These are phyloP conservation scores for Gossypium aridum DNA, from an alignment of 441 rosid genomes.

Conservation along the genomic window DNA sequence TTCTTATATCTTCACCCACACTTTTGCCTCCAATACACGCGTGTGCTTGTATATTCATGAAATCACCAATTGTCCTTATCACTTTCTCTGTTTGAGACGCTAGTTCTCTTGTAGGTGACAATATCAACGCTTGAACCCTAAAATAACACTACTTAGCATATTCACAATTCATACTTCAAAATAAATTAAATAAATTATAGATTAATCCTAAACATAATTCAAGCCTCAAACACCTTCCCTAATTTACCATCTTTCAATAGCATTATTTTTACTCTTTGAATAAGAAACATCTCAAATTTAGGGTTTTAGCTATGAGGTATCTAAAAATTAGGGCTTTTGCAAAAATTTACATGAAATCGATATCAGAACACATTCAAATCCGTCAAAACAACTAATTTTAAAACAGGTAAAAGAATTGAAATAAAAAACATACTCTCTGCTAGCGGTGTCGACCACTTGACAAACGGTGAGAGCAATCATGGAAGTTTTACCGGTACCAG, in stretches of 20 bases:
- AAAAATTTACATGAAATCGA: background rate
- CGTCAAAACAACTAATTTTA: background rate
- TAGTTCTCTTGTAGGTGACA: conserved; percentile 64
- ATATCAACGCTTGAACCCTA: conserved; percentile 86
- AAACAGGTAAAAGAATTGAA: background rate
- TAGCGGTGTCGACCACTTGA: conserved; percentile 64
- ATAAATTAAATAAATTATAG: background rate
- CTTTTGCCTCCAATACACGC: conserved; percentile 91
- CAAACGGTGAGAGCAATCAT: conserved; percentile 92
- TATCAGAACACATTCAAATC: background rate
- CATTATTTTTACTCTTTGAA: too few relatives aligned
- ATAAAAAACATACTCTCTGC: conserved; percentile 51
- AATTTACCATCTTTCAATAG: background rate
- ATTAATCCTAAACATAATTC: background rate
- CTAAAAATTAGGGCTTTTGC: background rate
- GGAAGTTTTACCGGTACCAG: conserved; percentile 94
- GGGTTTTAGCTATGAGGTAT: background rate
- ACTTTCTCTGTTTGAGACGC: conserved; percentile 87
- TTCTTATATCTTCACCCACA: conserved; percentile 92
- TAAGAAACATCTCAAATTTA: background rate
- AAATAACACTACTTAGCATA: background rate
- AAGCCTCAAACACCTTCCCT: background rate
- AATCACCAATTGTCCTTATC: conserved; percentile 68
- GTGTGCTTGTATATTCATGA: conserved; percentile 75
- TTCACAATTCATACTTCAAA: background rate